A percentile compares a stretch with the other conserved stretches of the same genome.
Evolutionary conservation across 1,284 basidiomycete species (phyloP).

Genomic region (Fomitopsis pinicola): DNA sequence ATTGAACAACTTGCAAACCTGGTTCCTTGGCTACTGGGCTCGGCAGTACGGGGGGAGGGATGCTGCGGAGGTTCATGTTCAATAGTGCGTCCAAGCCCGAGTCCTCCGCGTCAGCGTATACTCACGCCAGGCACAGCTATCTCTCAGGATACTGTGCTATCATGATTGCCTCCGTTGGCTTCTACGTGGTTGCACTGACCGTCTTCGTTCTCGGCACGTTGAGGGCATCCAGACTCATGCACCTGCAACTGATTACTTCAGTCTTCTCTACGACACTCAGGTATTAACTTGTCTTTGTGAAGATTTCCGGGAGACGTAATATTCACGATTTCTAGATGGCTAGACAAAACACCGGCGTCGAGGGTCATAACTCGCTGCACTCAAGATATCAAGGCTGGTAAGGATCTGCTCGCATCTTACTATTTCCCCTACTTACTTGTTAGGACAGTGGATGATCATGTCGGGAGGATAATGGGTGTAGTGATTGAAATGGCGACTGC

Average conservation of each 20-base stretch:
- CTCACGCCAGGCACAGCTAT: constrained; percentile 23
- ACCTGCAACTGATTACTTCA: constrained; percentile 44
- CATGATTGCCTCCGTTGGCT: constrained; percentile 23
- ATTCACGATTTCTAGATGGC: constrained; percentile 28
- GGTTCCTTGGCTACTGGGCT: constrained; percentile 14
- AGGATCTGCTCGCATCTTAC: constrained; percentile 1
- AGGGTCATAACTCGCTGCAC: constrained; percentile 55
- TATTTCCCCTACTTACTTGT: not conserved
- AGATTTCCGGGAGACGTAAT: constrained; percentile 12
- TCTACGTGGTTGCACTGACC: constrained; percentile 22
- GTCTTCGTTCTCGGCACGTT: constrained; percentile 34
- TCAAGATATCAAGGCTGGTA: constrained; percentile 48
- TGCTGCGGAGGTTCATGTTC: constrained; percentile 5
- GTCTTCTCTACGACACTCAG: constrained; percentile 51
- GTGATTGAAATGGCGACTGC: constrained; percentile 21
- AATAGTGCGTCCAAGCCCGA: constrained; percentile 18
- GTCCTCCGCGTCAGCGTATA: too few relatives aligned
- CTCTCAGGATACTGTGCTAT: constrained; percentile 37
- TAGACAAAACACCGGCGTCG: constrained; percentile 51
- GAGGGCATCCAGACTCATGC: constrained; percentile 52
- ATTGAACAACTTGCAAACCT: constrained; percentile 7
- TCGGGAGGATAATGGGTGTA: constrained; percentile 22
- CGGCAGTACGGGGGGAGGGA: constrained; percentile 15
- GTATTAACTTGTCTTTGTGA: constrained; percentile 9
- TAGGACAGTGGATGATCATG: constrained; percentile 25